Base-by-base conservation (phyloP, 2,329 filamentous ascomycete genomes). In the Aspergillus glaucus region DNA sequence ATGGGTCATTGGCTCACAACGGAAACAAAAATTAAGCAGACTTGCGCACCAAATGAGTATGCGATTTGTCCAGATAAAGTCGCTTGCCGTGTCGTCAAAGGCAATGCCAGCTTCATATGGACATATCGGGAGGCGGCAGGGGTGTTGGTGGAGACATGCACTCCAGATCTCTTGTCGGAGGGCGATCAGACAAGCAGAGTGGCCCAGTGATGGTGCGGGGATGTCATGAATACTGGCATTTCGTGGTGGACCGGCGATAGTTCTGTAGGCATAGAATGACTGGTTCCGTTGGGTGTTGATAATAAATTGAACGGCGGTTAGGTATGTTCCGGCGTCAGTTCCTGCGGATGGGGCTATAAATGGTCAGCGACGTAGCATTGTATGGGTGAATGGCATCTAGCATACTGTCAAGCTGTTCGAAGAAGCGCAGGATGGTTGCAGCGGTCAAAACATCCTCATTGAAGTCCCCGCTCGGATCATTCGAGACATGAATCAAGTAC, bases 21-120 rank as follows among this genome's bases (percentile, higher is more conserved):
- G 51, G 56, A 84, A 85, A 58, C 81, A 84, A 55, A 78, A 82
- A 49, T 81, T 79, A n/a, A 85, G 65, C 1, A 84, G 77, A 50
- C 83, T 79, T 14, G 80, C 80, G 46, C 79, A 79, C 56, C 82
- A 78, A 2, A 81, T 73, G 0, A 85, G 73, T 15, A 81, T 79
- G 6, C 79, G 73, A 60, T 84, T 83, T 2, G 80, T 77, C 80
- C 80, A 83, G 0, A 71, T 71, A 50, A 75, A 76, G 52, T 82
- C 80, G 40, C 75, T 73, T 0, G 73, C 69, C 0, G 71, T 64
- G 2, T 70, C 65, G 8, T 79, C 69, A 0, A 72, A 74, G n/a
- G 74, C 72, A 55, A 81, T 76, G 37, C 80, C 72, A 32, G 80
- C 74, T 19, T 67, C 71, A 15, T 36, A 36, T 42, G 76, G 70